Evolutionary conservation across 805 yeast genomes (phyloP), one percentile per base, ranked within the genome.

Genomic region (Zygoascus biomembranicola): DNA sequence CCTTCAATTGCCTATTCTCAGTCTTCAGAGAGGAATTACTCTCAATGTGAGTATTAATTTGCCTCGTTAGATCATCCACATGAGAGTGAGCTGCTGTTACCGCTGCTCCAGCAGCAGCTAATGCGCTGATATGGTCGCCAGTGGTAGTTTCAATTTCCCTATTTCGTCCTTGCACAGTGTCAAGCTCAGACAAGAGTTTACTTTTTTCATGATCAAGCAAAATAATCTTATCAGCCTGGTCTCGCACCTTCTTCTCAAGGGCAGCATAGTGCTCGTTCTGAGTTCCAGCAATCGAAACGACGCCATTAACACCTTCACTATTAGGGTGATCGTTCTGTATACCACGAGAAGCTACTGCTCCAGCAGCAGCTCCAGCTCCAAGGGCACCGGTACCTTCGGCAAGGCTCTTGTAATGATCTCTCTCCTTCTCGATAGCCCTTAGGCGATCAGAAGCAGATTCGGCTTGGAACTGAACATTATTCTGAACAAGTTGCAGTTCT

Each of bases 41-140:
- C 32, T 51, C 58, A 9, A 23, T n/a, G 48, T 56, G 59, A 10
- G 51, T 55, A 13, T 56, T 59, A 16, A 62, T 39, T 49, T 60
- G 60, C 13, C 48, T 28, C 13, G 53, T 32, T 16, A 60, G 47
- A 18, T 54, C 57, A 23, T 49, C 47, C 10, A 52, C 50, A 42
- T 55, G 55, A 5, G 52, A 13, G 50, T 62, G 62, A 14, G 66
- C 54, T 3, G 64, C 60, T 16, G 57, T 51, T 10, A 62, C 51
- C 8, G 66, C 65, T n/a, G 57, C 57, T 2, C 58, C 56, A 0
- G 63, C 60, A 20, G 66, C 62, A 13, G 58, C 59, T 47, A 63
- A 50, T 8, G 63, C 63, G 23, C 54, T 49, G 8, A 63, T 59
- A 32, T 61, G 59, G 5, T 57, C 59, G 23, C 57, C 57, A 13